These are phyloP conservation scores for Thermomucor indicae-seudaticae DNA, from an alignment of 371 early-diverging fungal species.

Conservation along the genomic window DNA sequence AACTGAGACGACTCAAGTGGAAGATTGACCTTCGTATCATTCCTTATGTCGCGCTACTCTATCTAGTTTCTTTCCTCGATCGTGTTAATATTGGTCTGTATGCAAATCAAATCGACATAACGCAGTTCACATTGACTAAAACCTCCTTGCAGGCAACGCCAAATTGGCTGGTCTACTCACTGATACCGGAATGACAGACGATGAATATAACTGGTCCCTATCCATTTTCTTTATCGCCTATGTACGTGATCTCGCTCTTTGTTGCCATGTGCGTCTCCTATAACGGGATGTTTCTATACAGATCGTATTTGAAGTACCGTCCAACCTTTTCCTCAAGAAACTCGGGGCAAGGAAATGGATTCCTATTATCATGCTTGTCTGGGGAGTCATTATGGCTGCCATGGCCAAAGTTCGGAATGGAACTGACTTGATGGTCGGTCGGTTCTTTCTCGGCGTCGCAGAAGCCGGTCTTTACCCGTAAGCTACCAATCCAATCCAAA, in stretches of 20 bases:
- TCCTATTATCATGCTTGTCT: constrained; percentile 4
- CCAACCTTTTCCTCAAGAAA: constrained; percentile 64
- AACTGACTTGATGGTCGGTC: constrained; percentile 45
- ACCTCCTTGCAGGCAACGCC: too few species aligned
- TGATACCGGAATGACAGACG: constrained; percentile 37
- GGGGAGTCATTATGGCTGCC: constrained; percentile 2
- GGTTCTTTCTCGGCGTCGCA: constrained; percentile 68
- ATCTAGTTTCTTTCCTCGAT: constrained; percentile 49
- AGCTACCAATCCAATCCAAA: too few species aligned
- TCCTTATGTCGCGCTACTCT: constrained; percentile 33
- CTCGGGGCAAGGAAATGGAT: constrained; percentile 56
- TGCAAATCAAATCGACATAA: too few species aligned
- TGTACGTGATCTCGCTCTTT: constrained; percentile 17
- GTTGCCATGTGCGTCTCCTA: not conserved
- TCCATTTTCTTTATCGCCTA: constrained; percentile 66
- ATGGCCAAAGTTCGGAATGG: constrained; percentile 30
- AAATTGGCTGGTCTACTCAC: constrained; percentile 46
- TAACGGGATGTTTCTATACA: constrained; percentile 4
- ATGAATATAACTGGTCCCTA: constrained; percentile 51
- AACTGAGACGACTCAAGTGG: not conserved
- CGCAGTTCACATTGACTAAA: too few species aligned
- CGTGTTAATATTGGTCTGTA: constrained; percentile 51
- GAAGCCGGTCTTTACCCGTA: constrained; percentile 43
- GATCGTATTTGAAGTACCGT: constrained; percentile 40
- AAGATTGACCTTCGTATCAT: constrained; percentile 13